Conservation (phyloP, 345 rosid species). For the Leavenworthia alabamica region DNA sequence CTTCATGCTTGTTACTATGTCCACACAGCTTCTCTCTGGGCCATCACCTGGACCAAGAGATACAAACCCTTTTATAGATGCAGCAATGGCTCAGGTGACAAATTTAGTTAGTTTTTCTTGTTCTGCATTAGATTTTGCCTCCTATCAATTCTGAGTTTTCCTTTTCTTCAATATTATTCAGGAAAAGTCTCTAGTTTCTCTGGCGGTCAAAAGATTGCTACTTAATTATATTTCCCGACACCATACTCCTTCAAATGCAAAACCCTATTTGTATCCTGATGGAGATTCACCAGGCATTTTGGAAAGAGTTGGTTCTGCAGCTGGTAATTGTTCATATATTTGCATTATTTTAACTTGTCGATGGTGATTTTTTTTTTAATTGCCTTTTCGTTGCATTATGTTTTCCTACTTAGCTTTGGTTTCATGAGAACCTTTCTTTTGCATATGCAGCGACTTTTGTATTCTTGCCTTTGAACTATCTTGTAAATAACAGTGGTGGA, state of each 20-base stretch:
- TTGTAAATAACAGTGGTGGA: slow-evolving; percentile 60
- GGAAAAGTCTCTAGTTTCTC: slow-evolving; percentile 67
- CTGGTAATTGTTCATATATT: slow-evolving; percentile 48
- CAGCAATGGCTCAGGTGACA: slow-evolving; percentile 81
- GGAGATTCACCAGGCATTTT: slow-evolving; percentile 65
- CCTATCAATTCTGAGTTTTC: background rate
- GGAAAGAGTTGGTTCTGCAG: slow-evolving; percentile 85
- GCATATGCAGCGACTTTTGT: slow-evolving; percentile 73
- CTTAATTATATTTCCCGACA: slow-evolving; percentile 64
- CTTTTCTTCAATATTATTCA: slow-evolving; percentile 29
- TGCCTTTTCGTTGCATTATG: background rate
- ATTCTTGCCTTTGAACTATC: slow-evolving; percentile 72
- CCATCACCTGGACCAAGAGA: slow-evolving; percentile 70
- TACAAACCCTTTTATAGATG: slow-evolving; percentile 80
- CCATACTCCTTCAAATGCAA: slow-evolving; percentile 34
- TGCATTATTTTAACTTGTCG: background rate
- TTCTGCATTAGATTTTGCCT: background rate
- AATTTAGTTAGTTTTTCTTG: background rate
- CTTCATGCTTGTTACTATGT: slow-evolving; percentile 80
- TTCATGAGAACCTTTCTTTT: slow-evolving; percentile 9
- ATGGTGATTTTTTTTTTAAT: slow-evolving; percentile 1
- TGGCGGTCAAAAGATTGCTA: slow-evolving; percentile 58
- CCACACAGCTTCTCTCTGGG: slow-evolving; percentile 82
- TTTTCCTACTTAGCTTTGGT: background rate
- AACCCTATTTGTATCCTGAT: slow-evolving; percentile 51